Base-by-base conservation (phyloP, 495 filamentous ascomycete species). In the Xylaria palmicola region DNA sequence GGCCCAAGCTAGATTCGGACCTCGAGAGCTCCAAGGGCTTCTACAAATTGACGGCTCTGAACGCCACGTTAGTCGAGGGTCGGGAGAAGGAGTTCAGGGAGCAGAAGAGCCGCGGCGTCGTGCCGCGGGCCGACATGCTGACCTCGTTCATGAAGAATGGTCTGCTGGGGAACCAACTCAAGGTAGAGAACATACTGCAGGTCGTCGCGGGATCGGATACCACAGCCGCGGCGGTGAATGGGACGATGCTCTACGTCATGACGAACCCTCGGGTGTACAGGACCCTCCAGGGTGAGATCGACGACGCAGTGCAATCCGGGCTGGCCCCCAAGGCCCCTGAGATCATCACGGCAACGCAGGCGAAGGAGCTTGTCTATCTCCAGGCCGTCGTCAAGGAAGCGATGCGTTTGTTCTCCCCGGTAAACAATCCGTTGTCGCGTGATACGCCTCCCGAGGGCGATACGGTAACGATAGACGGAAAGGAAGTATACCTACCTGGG, bases 241-340 rank as follows among this genome's bases (percentile, higher is more conserved):
- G 74, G 1, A 71, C 83, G 51, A 73, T 87, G 56, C 69, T 78
- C 19, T 79, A 79, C 62, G 65, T 87, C 15, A 66, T 86, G n/a
- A 72, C 71, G 2, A 75, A 81, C 58, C 69, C 70, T 1, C 52
- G 59, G 0, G 71, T 80, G 0, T 86, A 85, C 62, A 65, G 72
- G 13, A 75, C 73, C 26, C 77, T 89, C 56, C 77, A 83, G 71
- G 69, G 65, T 3, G 86, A 88, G 60, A 84, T 88, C 41, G 77
- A 84, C 51, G 53, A 57, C 3, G 70, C 70, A 29, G 66, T 66
- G 15, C 32, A 45, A 5, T 54, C 58, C 4, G 71, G 65, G 0
- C 55, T 56, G 8, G 65, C 74, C 24, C 61, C 71, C 17, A 9
- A 43, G 36, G 4, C 55, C 34, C 22, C 60, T 9, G 43, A 13